Evolutionary conservation across 306 rosid genomes (phyloP).

Genomic region (Vicia sativa): DNA sequence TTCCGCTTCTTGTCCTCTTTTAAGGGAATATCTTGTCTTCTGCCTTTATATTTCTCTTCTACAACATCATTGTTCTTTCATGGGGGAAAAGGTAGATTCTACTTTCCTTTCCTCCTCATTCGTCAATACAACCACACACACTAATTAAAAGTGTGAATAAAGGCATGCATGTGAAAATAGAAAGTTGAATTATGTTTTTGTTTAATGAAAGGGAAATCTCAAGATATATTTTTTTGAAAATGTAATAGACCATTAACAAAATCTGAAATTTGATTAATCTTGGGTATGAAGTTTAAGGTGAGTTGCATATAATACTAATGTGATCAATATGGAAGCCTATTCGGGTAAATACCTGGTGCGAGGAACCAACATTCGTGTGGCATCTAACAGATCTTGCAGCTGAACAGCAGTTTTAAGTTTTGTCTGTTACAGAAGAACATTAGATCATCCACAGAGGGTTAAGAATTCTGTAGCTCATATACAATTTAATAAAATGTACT

Average conservation of each 20-base stretch:
- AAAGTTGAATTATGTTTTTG: conserved; percentile 1
- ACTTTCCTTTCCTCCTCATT: conserved; percentile 1
- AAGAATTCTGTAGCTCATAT: conserved; percentile 15
- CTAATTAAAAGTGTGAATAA: conserved; percentile 7
- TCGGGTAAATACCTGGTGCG: conserved; percentile 64
- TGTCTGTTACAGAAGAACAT: conserved; percentile 60
- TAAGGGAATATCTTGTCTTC: neutral
- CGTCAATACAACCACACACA: neutral
- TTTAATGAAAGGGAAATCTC: conserved; percentile 1
- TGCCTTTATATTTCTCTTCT: neutral
- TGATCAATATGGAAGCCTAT: conserved; percentile 16
- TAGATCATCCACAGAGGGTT: conserved; percentile 34
- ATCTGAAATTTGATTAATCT: conserved; percentile 20
- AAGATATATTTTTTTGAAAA: conserved; percentile 7
- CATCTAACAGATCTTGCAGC: conserved; percentile 96
- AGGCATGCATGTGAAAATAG: neutral
- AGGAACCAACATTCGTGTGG: conserved; percentile 95
- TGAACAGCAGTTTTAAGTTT: conserved; percentile 96
- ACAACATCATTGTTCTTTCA: neutral
- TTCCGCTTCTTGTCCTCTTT: neutral
- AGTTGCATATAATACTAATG: neutral
- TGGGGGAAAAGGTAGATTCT: conserved; percentile 8
- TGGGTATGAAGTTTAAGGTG: conserved; percentile 21
- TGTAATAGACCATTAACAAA: conserved; percentile 11
- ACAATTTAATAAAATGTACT: conserved; percentile 25